Evolutionary conservation across 1,284 basidiomycete species (phyloP).

Genomic region (Fomitopsis palustris): DNA sequence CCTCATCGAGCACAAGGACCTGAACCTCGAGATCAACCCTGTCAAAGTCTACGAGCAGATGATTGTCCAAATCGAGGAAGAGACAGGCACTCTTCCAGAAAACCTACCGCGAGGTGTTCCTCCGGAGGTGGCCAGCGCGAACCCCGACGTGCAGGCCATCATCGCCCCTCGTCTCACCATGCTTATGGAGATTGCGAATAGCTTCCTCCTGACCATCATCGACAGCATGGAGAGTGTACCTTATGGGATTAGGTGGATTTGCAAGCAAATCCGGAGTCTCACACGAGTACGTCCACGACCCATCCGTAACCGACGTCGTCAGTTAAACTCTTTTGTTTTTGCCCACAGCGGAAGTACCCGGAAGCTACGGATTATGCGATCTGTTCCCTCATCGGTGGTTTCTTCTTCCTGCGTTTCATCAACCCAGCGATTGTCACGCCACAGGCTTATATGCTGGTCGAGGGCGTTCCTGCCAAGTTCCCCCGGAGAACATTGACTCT

Average conservation of each 20-base stretch:
- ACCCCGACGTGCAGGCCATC: constrained; percentile 94
- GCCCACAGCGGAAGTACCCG: constrained; percentile 87
- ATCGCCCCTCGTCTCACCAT: constrained; percentile 95
- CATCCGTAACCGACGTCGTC: background rate
- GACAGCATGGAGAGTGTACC: constrained; percentile 97
- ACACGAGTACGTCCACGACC: constrained; percentile 68
- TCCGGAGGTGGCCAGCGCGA: constrained; percentile 91
- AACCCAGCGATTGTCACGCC: constrained; percentile 99
- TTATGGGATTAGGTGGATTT: constrained; percentile 99
- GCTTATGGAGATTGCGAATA: constrained; percentile 99
- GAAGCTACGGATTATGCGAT: constrained; percentile 90
- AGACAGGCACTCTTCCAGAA: constrained; percentile 86
- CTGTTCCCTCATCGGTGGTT: constrained; percentile 97
- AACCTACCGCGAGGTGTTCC: constrained; percentile 91
- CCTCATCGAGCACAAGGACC: constrained; percentile 96
- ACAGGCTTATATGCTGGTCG: constrained; percentile 99
- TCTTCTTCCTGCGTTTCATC: constrained; percentile 99
- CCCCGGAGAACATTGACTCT: constrained; percentile 94
- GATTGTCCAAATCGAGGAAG: constrained; percentile 97
- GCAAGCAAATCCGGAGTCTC: constrained; percentile 97
- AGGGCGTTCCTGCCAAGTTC: constrained; percentile 95
- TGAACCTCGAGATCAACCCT: constrained; percentile 98
- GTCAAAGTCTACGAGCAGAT: constrained; percentile 99
- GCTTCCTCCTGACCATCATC: constrained; percentile 95
- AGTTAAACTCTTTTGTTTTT: background rate